Evolutionary conservation across 495 filamentous ascomycete genomes (phyloP).

Genomic region (Clohesyomyces aquaticus): DNA sequence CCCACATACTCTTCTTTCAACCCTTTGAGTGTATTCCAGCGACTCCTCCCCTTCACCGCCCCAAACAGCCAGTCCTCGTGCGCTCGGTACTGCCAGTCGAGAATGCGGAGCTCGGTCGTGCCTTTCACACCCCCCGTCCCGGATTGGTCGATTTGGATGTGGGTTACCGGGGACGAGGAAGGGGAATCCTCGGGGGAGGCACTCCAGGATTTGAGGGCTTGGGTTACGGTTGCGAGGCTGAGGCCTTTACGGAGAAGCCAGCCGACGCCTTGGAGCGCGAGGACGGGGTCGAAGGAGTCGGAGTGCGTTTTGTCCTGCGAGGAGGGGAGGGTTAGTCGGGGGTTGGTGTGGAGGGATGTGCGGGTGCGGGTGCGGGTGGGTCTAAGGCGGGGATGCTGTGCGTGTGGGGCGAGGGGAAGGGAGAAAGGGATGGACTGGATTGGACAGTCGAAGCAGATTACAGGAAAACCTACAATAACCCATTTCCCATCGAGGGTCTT

Average conservation of each 20-base stretch:
- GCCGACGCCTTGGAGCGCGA: slow-evolving; percentile 79
- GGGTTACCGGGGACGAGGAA: slow-evolving; percentile 51
- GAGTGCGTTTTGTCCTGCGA: slow-evolving; percentile 79
- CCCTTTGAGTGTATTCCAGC: slow-evolving; percentile 52
- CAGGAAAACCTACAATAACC: slow-evolving; percentile 65
- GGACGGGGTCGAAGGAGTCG: slow-evolving; percentile 68
- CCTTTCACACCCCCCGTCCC: slow-evolving; percentile 75
- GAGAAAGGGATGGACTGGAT: slow-evolving; percentile 2
- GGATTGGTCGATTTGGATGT: slow-evolving; percentile 82
- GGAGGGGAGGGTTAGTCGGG: slow-evolving; percentile 13
- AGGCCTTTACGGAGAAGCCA: slow-evolving; percentile 83
- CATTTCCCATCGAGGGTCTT: slow-evolving; percentile 77
- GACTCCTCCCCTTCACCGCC: slow-evolving; percentile 62
- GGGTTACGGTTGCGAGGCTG: slow-evolving; percentile 69
- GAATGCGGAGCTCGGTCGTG: slow-evolving; percentile 68
- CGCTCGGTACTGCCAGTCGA: slow-evolving; percentile 71
- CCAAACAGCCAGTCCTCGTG: slow-evolving; percentile 87
- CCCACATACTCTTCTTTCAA: slow-evolving; percentile 53
- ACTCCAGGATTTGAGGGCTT: slow-evolving; percentile 61
- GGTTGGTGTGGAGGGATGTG: slow-evolving; percentile 5
- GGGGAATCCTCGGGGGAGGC: slow-evolving; percentile 26
- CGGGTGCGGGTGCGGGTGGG: slow-evolving; percentile 1
- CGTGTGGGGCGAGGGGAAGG: neutral
- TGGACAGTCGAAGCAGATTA: too few species aligned
- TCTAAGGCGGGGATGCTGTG: neutral